Conservation (phyloP, 768 basidiomycete genomes). For the Panellus pusillus region DNA sequence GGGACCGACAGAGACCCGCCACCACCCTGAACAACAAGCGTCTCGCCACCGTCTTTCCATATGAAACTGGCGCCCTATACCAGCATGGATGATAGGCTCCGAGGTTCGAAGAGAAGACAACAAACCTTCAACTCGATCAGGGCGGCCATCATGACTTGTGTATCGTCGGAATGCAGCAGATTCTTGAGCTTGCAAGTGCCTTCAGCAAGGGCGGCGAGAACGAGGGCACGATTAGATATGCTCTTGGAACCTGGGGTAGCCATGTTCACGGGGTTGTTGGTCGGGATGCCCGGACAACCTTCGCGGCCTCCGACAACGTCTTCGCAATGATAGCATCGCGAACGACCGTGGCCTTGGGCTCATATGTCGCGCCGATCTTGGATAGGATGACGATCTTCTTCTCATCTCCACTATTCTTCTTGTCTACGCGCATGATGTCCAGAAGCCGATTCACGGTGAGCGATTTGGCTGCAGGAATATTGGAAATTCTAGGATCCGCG, state of each 20-base stretch:
- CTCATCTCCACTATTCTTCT: conserved; percentile 90
- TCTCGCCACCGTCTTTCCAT: conserved; percentile 97
- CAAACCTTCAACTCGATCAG: conserved; percentile 81
- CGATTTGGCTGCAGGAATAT: conserved; percentile 64
- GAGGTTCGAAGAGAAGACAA: conserved; percentile 4
- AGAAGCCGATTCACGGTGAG: conserved; percentile 81
- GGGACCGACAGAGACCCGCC: conserved; percentile 79
- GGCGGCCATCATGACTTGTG: conserved; percentile 98
- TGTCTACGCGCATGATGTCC: conserved; percentile 95
- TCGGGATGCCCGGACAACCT: conserved; percentile 71
- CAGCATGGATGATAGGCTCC: neutral
- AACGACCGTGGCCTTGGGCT: conserved; percentile 88
- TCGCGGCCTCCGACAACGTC: conserved; percentile 78
- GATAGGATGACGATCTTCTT: conserved; percentile 95
- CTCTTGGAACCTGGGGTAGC: conserved; percentile 95
- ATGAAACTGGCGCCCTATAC: conserved; percentile 82
- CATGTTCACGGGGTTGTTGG: conserved; percentile 63
- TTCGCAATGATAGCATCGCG: conserved; percentile 78
- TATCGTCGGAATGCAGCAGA: conserved; percentile 94
- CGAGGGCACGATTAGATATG: conserved; percentile 91
- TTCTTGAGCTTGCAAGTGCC: conserved; percentile 90
- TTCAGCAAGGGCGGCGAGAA: conserved; percentile 87
- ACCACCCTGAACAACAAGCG: conserved; percentile 88
- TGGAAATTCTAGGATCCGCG: conserved; percentile 73
- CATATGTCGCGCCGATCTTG: conserved; percentile 88